Conservation (phyloP, 495 filamentous ascomycete species). For the Penicillium maclennaniae region DNA sequence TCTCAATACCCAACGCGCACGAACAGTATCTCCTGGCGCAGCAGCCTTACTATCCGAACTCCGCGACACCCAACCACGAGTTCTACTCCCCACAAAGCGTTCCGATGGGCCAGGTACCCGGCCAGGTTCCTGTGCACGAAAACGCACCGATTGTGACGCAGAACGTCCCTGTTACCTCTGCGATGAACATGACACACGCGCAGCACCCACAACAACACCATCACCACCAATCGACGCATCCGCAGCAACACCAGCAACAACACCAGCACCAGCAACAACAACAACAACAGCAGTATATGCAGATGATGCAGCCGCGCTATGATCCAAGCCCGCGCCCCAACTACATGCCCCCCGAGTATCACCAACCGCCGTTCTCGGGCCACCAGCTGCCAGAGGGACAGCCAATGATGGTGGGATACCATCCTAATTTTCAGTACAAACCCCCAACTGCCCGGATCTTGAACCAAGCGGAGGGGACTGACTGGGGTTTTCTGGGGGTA, state of each 20-base stretch:
- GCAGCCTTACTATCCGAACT: conserved; percentile 37
- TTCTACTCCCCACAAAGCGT: conserved; percentile 37
- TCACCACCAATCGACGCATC: conserved; percentile 24
- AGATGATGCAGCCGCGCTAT: conserved; percentile 41
- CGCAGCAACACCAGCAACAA: conserved; percentile 28
- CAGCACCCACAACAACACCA: conserved; percentile 34
- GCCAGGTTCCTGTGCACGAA: conserved; percentile 30
- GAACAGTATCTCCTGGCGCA: conserved; percentile 41
- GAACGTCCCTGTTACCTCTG: conserved; percentile 29
- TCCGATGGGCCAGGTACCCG: conserved; percentile 30
- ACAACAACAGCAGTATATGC: conserved; percentile 32
- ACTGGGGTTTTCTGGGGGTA: conserved; percentile 46
- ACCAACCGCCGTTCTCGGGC: conserved; percentile 27
- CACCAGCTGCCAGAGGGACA: conserved; percentile 32
- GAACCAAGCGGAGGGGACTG: conserved; percentile 44
- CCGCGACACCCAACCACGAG: conserved; percentile 36
- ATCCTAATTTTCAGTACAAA: conserved; percentile 39
- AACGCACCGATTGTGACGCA: conserved; percentile 28
- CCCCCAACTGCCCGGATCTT: conserved; percentile 34
- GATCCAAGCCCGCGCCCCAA: conserved; percentile 31
- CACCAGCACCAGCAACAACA: conserved; percentile 28
- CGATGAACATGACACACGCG: conserved; percentile 32
- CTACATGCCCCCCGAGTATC: conserved; percentile 38
- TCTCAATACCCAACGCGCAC: conserved; percentile 31
- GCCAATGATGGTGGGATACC: conserved; percentile 38